These are phyloP conservation scores for Gaeumannomyces tritici DNA, from an alignment of 2,329 filamentous ascomycete genomes.

Conservation along the genomic window DNA sequence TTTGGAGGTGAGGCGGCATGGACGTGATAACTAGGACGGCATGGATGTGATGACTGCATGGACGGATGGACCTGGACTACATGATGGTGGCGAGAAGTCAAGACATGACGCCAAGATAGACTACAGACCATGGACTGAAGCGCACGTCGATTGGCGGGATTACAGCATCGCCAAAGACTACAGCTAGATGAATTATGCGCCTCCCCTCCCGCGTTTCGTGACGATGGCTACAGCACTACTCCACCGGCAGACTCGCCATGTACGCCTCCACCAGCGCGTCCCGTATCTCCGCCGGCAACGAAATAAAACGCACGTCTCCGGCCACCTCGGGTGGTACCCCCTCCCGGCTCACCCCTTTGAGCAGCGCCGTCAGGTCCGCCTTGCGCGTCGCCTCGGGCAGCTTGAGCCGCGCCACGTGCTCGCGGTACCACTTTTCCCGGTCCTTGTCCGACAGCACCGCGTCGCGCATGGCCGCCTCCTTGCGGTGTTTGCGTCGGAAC, in stretches of 20 bases:
- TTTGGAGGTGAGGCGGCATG: too few species aligned
- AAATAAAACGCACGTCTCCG: slow-evolving; percentile 61
- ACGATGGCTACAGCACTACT: slow-evolving; percentile 38
- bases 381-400: slow-evolving; percentile 57
- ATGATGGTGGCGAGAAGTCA: too few species aligned
- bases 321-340: slow-evolving; percentile 47
- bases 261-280: slow-evolving; percentile 58
- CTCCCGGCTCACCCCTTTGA: slow-evolving; percentile 49
- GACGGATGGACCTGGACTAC: too few species aligned
- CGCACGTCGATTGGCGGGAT: too few species aligned
- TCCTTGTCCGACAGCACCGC: slow-evolving; percentile 63
- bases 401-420: slow-evolving; percentile 59
- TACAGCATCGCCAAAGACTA: too few species aligned
- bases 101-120: too few species aligned
- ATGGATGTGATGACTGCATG: too few species aligned
- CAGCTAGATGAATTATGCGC: too few species aligned
- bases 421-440: slow-evolving; percentile 69
- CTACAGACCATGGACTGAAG: too few species aligned
- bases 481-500: slow-evolving; percentile 84
- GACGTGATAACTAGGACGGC: too few species aligned
- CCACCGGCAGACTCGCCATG: slow-evolving; percentile 52
- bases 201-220: too few species aligned
- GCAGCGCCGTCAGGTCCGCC: slow-evolving; percentile 55
- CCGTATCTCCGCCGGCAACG: slow-evolving; percentile 49
- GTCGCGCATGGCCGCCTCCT: slow-evolving; percentile 72